These are phyloP conservation scores for Lepidium didymum DNA, from an alignment of 345 rosid species.

Conservation along the genomic window DNA sequence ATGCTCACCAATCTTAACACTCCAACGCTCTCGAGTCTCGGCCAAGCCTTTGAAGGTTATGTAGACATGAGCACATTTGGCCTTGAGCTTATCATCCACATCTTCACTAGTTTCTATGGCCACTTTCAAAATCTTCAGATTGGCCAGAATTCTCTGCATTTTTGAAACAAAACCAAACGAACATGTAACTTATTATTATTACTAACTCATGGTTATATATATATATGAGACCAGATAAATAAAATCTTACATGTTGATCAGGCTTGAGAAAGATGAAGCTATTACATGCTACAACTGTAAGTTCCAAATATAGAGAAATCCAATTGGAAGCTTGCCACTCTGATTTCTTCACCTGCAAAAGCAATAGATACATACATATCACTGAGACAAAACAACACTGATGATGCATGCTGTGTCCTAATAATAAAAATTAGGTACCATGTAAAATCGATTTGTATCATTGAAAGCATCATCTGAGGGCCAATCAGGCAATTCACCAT, in stretches of 20 bases:
- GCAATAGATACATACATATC: neutral
- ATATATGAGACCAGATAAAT: neutral
- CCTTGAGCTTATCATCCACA: neutral
- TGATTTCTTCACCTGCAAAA: neutral
- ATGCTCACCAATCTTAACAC: neutral
- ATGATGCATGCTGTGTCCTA: neutral
- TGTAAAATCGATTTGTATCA: neutral
- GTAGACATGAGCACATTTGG: neutral
- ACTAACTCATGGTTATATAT: neutral
- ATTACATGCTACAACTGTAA: neutral
- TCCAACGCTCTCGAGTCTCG: neutral
- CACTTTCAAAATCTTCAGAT: neutral
- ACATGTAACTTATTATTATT: neutral
- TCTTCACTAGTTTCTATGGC: neutral
- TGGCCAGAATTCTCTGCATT: neutral
- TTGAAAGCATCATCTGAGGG: neutral
- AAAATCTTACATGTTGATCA: neutral
- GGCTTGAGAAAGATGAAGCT: fast-evolving
- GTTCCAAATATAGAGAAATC: neutral
- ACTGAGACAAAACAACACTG: neutral
- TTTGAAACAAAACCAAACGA: no score
- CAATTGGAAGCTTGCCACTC: neutral
- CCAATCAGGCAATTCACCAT: neutral
- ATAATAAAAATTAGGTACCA: neutral
- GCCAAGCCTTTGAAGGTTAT: neutral